Evolutionary conservation across 2,329 filamentous ascomycete species (phyloP).

Genomic region (Colletotrichum navitas): DNA sequence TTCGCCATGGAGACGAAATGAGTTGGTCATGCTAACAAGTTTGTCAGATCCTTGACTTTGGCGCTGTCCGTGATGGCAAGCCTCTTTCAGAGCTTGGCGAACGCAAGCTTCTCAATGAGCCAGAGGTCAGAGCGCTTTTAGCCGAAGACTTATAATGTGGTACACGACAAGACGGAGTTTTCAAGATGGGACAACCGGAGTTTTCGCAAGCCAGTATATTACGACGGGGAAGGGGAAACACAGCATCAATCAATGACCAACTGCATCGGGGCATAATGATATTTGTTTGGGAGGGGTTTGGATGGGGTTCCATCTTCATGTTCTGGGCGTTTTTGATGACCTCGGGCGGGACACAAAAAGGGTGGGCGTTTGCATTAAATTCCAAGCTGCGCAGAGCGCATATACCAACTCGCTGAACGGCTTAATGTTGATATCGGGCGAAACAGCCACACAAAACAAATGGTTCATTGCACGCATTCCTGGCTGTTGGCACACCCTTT

Average conservation of each 20-base stretch:
- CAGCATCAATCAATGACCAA: conserved; percentile 34
- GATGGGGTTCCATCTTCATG: conserved; percentile 28
- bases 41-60: conserved; percentile 92
- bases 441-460: conserved; percentile 19
- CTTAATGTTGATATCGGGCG: conserved; percentile 37
- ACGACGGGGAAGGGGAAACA: conserved; percentile 29
- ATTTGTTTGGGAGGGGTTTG: conserved; percentile 21
- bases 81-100: conserved; percentile 81
- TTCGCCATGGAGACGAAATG: conserved; percentile 49
- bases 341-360: conserved; percentile 17
- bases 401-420: conserved; percentile 40
- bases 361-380: conserved; percentile 30
- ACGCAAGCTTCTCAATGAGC: conserved; percentile 76
- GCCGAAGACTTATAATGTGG: conserved; percentile 55
- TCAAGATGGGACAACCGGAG: conserved; percentile 23
- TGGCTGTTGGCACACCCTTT: background rate
- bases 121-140: conserved; percentile 64
- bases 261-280: conserved; percentile 31
- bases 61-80: conserved; percentile 89
- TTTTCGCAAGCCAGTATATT: conserved; percentile 35
- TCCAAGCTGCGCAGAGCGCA: conserved; percentile 30
- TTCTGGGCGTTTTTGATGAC: conserved; percentile 36
- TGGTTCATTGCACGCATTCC: background rate
- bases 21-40: background rate
- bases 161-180: conserved; percentile 10